phyloP scores from a whole-genome alignment of 352 stramenopile species.

The Globisporangium recalcitrans region DNA sequence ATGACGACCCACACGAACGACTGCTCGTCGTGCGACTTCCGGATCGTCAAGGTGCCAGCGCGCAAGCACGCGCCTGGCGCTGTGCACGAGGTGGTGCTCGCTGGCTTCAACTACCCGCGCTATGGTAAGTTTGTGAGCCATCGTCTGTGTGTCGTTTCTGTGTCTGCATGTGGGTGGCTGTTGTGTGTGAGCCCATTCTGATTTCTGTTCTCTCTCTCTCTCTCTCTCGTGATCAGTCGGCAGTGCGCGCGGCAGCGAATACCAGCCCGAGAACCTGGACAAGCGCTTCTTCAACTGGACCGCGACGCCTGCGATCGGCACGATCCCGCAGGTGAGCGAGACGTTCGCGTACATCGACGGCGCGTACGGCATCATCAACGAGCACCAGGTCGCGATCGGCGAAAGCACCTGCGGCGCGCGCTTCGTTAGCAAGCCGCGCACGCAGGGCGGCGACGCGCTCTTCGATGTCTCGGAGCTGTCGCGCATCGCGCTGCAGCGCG shows the following conservation, averaged over 20 bases:
- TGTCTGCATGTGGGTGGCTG: background rate
- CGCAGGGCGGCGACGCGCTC: conserved; percentile 75
- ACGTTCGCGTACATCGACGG: conserved; percentile 81
- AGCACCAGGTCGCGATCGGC: conserved; percentile 75
- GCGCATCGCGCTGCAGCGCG: conserved; percentile 84
- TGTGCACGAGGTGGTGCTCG: conserved; percentile 53
- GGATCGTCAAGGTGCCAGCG: conserved; percentile 69
- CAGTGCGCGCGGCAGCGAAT: conserved; percentile 47
- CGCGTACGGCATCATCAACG: conserved; percentile 81
- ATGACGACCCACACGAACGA: conserved; percentile 86
- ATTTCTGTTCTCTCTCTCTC: conserved; percentile 1
- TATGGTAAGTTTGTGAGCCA: conserved; percentile 40
- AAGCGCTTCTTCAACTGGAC: conserved; percentile 67
- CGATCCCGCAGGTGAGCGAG: conserved; percentile 53
- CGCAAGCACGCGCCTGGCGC: conserved; percentile 37
- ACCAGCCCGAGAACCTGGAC: conserved; percentile 60
- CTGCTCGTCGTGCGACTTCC: conserved; percentile 81
- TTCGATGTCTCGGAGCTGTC: conserved; percentile 87
- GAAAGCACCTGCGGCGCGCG: conserved; percentile 74
- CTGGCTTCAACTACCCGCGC: conserved; percentile 59
- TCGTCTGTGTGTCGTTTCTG: background rate
- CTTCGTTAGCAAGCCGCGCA: conserved; percentile 56
- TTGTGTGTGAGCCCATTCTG: conserved; percentile 1
- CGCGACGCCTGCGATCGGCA: conserved; percentile 47
- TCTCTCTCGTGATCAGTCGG: conserved; percentile 35